These are phyloP conservation scores for Phialophora expanda DNA, from an alignment of 2,329 filamentous ascomycete genomes.

Conservation along the genomic window DNA sequence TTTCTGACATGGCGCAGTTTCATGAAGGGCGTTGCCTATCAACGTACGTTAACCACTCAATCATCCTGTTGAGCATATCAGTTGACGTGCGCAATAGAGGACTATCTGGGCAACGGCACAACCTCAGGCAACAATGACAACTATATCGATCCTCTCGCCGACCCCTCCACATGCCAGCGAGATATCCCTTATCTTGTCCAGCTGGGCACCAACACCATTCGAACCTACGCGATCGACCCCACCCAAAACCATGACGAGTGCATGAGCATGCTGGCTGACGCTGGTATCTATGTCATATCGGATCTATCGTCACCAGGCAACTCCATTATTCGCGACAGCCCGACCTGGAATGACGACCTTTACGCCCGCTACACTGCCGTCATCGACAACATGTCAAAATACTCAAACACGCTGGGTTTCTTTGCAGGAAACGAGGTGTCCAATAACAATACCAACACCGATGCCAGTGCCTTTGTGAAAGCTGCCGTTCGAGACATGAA, in stretches of 20 bases:
- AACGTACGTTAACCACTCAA: conserved; percentile 54
- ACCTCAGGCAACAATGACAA: conserved; percentile 52
- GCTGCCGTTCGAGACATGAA: conserved; percentile 96
- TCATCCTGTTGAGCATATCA: neutral
- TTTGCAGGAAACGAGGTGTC: conserved; percentile 98
- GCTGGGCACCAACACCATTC: conserved; percentile 88
- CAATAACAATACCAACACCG: conserved; percentile 85
- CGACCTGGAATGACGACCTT: conserved; percentile 78
- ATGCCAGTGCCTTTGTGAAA: conserved; percentile 93
- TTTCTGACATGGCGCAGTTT: conserved; percentile 56
- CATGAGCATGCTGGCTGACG: conserved; percentile 80
- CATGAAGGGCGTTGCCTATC: conserved; percentile 94
- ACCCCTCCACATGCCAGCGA: conserved; percentile 73
- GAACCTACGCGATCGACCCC: conserved; percentile 91
- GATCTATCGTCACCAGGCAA: conserved; percentile 80
- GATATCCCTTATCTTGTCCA: conserved; percentile 81
- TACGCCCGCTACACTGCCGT: conserved; percentile 83
- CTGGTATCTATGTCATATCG: conserved; percentile 93
- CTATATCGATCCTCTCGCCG: conserved; percentile 83
- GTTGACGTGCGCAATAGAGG: conserved; percentile 54
- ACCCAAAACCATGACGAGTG: conserved; percentile 76
- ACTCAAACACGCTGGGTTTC: conserved; percentile 93
- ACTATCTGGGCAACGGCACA: conserved; percentile 58
- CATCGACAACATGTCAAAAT: conserved; percentile 78
- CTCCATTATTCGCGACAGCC: conserved; percentile 83